phyloP scores from a whole-genome alignment of 345 rosid genomes.

The Brassica incana region DNA sequence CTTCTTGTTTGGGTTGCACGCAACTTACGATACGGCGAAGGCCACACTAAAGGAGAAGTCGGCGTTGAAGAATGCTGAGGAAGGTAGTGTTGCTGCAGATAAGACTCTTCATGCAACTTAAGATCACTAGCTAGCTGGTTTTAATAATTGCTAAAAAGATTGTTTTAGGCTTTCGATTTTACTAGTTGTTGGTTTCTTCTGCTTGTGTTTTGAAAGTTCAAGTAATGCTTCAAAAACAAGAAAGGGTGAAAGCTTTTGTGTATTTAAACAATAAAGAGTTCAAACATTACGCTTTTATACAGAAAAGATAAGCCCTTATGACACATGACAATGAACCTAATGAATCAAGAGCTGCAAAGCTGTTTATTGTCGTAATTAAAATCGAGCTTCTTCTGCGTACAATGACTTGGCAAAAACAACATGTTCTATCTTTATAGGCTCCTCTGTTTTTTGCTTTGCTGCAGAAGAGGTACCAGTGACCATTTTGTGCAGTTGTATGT shows the following conservation, averaged over 20 bases:
- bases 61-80: conserved; percentile 44
- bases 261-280: no score
- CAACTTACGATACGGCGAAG: conserved; percentile 64
- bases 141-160: background rate
- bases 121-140: conserved; percentile 3
- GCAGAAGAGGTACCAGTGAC: no score
- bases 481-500: background rate
- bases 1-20: conserved; percentile 68
- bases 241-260: background rate
- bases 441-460: no score
- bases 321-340: no score
- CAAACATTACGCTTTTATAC: no score
- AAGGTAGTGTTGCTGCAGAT: conserved; percentile 41
- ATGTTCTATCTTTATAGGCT: no score
- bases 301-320: no score
- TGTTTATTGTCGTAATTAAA: no score
- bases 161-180: background rate
- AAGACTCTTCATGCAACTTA: background rate
- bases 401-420: no score
- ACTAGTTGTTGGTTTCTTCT: background rate
- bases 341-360: no score
- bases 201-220: background rate
- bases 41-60: conserved; percentile 18
- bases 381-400: no score
- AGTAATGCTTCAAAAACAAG: background rate